These are phyloP conservation scores for Grosmannia serpens DNA, from an alignment of 2,329 filamentous ascomycete genomes.

Conservation along the genomic window DNA sequence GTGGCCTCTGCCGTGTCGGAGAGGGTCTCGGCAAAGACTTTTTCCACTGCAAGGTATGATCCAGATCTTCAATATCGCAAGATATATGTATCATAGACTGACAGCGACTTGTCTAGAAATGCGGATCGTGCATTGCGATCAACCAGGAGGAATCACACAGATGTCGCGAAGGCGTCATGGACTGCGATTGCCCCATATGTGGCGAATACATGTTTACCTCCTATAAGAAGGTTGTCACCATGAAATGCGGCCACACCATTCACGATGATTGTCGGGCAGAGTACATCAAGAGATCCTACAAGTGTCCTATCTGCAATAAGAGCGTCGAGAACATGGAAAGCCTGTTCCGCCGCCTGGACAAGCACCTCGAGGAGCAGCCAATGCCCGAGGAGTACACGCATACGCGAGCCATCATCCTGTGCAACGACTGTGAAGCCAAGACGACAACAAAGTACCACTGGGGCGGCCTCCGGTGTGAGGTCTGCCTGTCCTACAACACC, in stretches of 20 bases:
- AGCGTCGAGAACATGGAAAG: conserved; percentile 96
- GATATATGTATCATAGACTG: background rate
- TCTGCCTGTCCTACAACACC: conserved; percentile 61
- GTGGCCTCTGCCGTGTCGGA: conserved; percentile 86
- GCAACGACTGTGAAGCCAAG: conserved; percentile 88
- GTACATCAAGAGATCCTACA: conserved; percentile 83
- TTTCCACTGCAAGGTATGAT: conserved; percentile 82
- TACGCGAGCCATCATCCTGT: conserved; percentile 73
- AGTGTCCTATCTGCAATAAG: conserved; percentile 92
- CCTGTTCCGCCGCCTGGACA: conserved; percentile 82
- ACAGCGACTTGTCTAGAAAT: conserved; percentile 44
- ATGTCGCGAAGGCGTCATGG: conserved; percentile 87
- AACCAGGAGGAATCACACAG: conserved; percentile 75
- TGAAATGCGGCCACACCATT: conserved; percentile 93
- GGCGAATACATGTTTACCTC: conserved; percentile 95
- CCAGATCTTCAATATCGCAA: background rate
- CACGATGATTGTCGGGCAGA: conserved; percentile 82
- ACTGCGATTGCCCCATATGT: conserved; percentile 94
- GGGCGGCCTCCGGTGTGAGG: conserved; percentile 80
- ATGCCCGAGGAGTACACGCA: conserved; percentile 80
- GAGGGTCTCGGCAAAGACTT: conserved; percentile 92
- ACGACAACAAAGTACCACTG: conserved; percentile 86
- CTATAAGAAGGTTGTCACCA: conserved; percentile 76
- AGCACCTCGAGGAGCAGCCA: conserved; percentile 76
- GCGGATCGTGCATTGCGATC: conserved; percentile 89